Percentiles rank a stretch among this genome's conserved stretches.
Evolutionary conservation across 2,329 filamentous ascomycete genomes (phyloP).

Genomic region (Exophiala sideris): DNA sequence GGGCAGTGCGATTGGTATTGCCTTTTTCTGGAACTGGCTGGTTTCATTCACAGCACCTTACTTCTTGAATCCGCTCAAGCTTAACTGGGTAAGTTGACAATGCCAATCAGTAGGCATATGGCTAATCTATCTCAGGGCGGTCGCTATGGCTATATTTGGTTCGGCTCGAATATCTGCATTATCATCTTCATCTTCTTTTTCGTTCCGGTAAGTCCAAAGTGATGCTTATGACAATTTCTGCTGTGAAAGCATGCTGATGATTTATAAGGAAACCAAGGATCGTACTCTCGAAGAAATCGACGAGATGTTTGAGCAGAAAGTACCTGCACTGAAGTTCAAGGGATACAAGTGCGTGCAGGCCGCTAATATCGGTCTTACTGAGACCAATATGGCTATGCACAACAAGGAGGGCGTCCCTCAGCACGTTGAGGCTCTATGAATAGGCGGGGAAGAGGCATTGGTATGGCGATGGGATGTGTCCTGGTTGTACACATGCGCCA

Average conservation of each 20-base stretch:
- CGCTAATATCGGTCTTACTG: no score
- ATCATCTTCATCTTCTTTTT: constrained; percentile 30
- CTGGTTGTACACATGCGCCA: no score
- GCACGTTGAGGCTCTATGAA: no score
- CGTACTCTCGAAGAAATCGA: constrained; percentile 55
- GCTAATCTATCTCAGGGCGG: constrained; percentile 40
- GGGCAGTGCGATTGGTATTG: constrained; percentile 52
- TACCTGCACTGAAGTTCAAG: background rate
- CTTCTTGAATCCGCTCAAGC: constrained; percentile 54
- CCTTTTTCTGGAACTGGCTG: constrained; percentile 56
- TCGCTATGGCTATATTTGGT: constrained; percentile 57
- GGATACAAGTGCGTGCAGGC: background rate
- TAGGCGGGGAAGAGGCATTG: no score
- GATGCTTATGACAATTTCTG: no score
- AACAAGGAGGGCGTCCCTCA: no score
- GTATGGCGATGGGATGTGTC: no score
- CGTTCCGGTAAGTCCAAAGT: constrained; percentile 38
- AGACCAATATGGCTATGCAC: no score
- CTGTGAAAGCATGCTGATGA: no score
- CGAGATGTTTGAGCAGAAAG: constrained; percentile 44
- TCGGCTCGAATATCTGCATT: constrained; percentile 1
- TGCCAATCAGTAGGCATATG: no score
- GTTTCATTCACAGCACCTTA: constrained; percentile 58
- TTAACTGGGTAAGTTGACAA: constrained; percentile 52
- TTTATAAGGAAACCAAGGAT: constrained; percentile 44